Conservation (phyloP, 2,329 filamentous ascomycete genomes). For the Exophiala alcalophila region DNA sequence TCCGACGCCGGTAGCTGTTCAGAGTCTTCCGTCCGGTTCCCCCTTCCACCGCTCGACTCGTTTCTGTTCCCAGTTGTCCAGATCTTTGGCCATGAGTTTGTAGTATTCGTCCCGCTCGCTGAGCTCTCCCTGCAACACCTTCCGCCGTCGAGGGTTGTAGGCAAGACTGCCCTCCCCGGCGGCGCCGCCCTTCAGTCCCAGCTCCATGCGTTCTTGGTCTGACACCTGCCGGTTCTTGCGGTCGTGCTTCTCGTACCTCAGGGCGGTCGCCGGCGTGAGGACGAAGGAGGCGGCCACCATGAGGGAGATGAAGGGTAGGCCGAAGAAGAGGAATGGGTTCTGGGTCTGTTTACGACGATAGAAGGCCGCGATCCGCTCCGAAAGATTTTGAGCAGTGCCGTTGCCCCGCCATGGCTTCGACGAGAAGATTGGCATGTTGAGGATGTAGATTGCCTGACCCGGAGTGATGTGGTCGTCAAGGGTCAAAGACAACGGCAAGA, state of each 20-base stretch:
- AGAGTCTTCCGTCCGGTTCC: slow-evolving; percentile 83
- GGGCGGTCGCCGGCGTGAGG: slow-evolving; percentile 86
- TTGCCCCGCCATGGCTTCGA: slow-evolving; percentile 64
- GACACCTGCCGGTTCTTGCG: slow-evolving; percentile 81
- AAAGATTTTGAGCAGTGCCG: slow-evolving; percentile 20
- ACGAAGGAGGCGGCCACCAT: slow-evolving; percentile 93
- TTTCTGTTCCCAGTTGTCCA: slow-evolving; percentile 97
- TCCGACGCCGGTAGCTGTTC: too few species aligned
- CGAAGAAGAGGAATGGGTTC: slow-evolving; percentile 89
- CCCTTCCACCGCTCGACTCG: slow-evolving; percentile 84
- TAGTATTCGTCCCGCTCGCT: slow-evolving; percentile 48
- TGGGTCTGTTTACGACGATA: slow-evolving; percentile 74
- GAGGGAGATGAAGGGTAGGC: slow-evolving; percentile 83
- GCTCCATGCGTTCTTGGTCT: slow-evolving; percentile 79
- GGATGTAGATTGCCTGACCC: too few species aligned
- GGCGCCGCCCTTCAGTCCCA: slow-evolving; percentile 71
- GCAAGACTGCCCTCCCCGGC: slow-evolving; percentile 70
- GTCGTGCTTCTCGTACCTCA: slow-evolving; percentile 92
- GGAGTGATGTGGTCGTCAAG: too few species aligned
- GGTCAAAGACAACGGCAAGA: too few species aligned
- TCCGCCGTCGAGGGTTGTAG: slow-evolving; percentile 44
- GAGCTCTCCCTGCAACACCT: slow-evolving; percentile 24
- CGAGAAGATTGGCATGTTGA: slow-evolving; percentile 61
- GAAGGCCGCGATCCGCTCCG: slow-evolving; percentile 60
- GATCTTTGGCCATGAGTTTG: slow-evolving; percentile 76